phyloP scores from a whole-genome alignment of 2,329 filamentous ascomycete genomes.

The Stagonosporopsis chrysanthemi region DNA sequence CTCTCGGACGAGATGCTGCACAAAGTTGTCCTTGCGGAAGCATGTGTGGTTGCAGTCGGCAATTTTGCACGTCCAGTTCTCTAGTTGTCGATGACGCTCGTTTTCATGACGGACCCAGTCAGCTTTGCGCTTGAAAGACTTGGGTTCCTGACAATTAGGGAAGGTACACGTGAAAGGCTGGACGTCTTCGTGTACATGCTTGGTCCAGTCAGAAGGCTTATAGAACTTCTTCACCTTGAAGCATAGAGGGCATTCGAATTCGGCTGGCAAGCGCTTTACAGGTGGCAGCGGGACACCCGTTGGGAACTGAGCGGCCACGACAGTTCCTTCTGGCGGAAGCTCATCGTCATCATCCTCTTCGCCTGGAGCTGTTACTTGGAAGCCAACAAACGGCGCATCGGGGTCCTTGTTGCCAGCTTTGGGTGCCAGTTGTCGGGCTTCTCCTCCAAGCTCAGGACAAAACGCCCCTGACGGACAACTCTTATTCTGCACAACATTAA shows the following conservation, averaged over 20 bases:
- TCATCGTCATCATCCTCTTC: slow-evolving; percentile 70
- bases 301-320: slow-evolving; percentile 78
- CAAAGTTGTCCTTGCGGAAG: slow-evolving; percentile 89
- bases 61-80: slow-evolving; percentile 88
- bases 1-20: slow-evolving; percentile 90
- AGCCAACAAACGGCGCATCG: slow-evolving; percentile 63
- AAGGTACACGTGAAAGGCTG: slow-evolving; percentile 95
- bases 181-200: slow-evolving; percentile 93
- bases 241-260: slow-evolving; percentile 90
- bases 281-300: slow-evolving; percentile 82
- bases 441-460: slow-evolving; percentile 74
- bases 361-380: slow-evolving; percentile 63
- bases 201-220: slow-evolving; percentile 96
- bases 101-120: slow-evolving; percentile 97
- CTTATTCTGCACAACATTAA: slow-evolving; percentile 62
- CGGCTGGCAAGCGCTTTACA: slow-evolving; percentile 76
- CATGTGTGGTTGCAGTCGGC: slow-evolving; percentile 83
- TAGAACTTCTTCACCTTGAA: slow-evolving; percentile 84
- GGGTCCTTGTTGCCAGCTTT: slow-evolving; percentile 66
- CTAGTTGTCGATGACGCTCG: slow-evolving; percentile 85
- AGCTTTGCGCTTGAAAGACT: slow-evolving; percentile 93
- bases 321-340: slow-evolving; percentile 70
- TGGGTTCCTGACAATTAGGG: slow-evolving; percentile 79
- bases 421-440: slow-evolving; percentile 67
- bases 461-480: slow-evolving; percentile 68